Percentiles rank a stretch among this genome's conserved stretches.
Evolutionary conservation across 306 rosid genomes (phyloP).

Genomic region (Ziziphus jujuba): DNA sequence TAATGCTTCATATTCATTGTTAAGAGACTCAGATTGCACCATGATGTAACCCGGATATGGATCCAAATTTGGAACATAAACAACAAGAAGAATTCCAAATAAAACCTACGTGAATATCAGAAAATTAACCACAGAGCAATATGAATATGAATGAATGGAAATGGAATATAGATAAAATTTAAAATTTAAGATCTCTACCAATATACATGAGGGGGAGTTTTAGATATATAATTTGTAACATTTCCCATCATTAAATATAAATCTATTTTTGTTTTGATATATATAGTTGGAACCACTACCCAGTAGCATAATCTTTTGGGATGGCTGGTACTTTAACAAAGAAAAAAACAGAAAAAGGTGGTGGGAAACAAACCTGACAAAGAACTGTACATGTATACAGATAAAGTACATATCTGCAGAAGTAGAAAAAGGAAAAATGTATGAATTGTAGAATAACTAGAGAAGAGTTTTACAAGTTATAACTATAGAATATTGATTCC

Average conservation of each 20-base stretch:
- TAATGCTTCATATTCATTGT: conserved; percentile 67
- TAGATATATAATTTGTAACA: no score
- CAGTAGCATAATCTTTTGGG: not conserved
- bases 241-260: no score
- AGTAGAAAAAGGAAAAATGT: conserved; percentile 20
- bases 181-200: not conserved
- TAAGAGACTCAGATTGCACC: conserved; percentile 44
- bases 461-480: no score
- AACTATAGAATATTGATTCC: no score
- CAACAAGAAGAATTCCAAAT: conserved; percentile 64
- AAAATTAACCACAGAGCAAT: conserved; percentile 20
- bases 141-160: not conserved
- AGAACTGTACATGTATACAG: conserved; percentile 45
- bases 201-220: not conserved
- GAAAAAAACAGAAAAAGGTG: not conserved
- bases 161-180: not conserved
- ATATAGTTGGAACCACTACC: not conserved
- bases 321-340: not conserved
- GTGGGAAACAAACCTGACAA: conserved; percentile 53
- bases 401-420: conserved; percentile 58
- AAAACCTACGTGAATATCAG: conserved; percentile 46
- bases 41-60: conserved; percentile 57
- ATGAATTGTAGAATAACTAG: not conserved
- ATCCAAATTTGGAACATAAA: conserved; percentile 68
- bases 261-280: no score